phyloP scores from a whole-genome alignment of 2,329 filamentous ascomycete species.

The Aspergillus spinulosporus region DNA sequence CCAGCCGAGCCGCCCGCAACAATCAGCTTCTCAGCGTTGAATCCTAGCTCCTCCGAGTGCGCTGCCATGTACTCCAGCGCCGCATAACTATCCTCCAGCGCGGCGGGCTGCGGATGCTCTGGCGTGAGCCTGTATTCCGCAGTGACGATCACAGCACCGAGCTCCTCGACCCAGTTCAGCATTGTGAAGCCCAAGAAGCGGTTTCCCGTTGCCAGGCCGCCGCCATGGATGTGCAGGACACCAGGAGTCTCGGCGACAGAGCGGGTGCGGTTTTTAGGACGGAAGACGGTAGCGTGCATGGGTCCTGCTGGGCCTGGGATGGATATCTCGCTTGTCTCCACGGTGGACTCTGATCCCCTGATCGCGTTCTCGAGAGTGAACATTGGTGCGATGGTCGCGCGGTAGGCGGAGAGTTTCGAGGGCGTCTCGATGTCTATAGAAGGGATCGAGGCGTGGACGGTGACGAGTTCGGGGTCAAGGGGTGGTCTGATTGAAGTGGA shows the following conservation, averaged over 20 bases:
- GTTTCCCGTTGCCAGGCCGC: slow-evolving; percentile 2
- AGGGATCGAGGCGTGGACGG: not conserved
- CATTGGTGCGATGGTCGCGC: slow-evolving; percentile 3
- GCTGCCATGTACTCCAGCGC: slow-evolving; percentile 61
- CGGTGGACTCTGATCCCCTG: slow-evolving; percentile 7
- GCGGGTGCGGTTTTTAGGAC: slow-evolving; percentile 6
- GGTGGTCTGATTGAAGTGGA: not conserved
- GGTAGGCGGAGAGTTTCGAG: slow-evolving; percentile 4
- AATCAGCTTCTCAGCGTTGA: slow-evolving; percentile 59
- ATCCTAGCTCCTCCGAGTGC: slow-evolving; percentile 57
- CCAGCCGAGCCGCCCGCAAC: slow-evolving; percentile 67
- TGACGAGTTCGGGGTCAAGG: not conserved
- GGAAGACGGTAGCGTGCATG: slow-evolving; percentile 16
- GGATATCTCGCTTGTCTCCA: slow-evolving; percentile 8
- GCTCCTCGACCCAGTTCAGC: slow-evolving; percentile 40
- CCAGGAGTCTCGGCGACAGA: slow-evolving; percentile 43
- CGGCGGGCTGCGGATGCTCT: slow-evolving; percentile 63
- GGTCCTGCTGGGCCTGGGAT: slow-evolving; percentile 17
- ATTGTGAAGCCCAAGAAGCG: not conserved
- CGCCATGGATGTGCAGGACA: slow-evolving; percentile 52
- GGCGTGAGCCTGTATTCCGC: slow-evolving; percentile 70
- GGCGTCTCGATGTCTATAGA: not conserved
- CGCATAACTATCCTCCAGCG: slow-evolving; percentile 66
- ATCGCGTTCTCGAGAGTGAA: slow-evolving; percentile 3
- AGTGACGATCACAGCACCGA: slow-evolving; percentile 61